phyloP scores from a whole-genome alignment of 2,329 filamentous ascomycete genomes.

The Cladophialophora exuberans region DNA sequence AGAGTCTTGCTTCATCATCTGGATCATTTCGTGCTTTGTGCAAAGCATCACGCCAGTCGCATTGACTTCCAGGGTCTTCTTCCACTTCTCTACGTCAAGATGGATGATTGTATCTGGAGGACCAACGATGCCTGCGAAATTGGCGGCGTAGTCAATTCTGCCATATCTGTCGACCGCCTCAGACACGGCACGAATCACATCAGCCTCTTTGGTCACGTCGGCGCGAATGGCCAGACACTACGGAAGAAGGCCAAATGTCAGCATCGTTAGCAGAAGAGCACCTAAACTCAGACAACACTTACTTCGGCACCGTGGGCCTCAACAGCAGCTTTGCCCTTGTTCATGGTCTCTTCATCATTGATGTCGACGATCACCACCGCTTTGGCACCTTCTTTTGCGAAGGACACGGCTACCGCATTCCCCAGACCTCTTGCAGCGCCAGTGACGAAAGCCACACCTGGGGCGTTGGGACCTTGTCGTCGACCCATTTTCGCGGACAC shows the following conservation, averaged over 20 bases:
- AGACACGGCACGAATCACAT: background rate
- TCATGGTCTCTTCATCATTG: background rate
- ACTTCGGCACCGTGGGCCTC: too few species aligned
- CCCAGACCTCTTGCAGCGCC: conserved; percentile 42
- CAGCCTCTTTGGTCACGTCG: conserved; percentile 1
- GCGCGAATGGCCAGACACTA: background rate
- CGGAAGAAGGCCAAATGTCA: too few species aligned
- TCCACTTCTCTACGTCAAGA: conserved; percentile 52
- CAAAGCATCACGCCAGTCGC: conserved; percentile 61
- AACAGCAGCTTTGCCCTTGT: background rate
- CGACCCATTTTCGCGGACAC: too few species aligned
- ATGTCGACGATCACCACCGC: conserved; percentile 38
- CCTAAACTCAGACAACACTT: too few species aligned
- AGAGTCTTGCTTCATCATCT: conserved; percentile 48
- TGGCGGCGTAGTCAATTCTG: conserved; percentile 59
- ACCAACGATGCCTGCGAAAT: conserved; percentile 58
- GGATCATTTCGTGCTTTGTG: conserved; percentile 62
- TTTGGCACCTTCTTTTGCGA: conserved; percentile 39
- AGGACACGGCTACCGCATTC: conserved; percentile 39
- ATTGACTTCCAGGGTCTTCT: conserved; percentile 56
- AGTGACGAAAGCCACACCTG: conserved; percentile 39
- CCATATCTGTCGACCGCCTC: conserved; percentile 51
- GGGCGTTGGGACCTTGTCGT: conserved; percentile 4
- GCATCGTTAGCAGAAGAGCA: too few species aligned
- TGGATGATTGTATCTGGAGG: conserved; percentile 49